Conservation (phyloP, 73 alveolate species). For the Stentor coeruleus region DNA sequence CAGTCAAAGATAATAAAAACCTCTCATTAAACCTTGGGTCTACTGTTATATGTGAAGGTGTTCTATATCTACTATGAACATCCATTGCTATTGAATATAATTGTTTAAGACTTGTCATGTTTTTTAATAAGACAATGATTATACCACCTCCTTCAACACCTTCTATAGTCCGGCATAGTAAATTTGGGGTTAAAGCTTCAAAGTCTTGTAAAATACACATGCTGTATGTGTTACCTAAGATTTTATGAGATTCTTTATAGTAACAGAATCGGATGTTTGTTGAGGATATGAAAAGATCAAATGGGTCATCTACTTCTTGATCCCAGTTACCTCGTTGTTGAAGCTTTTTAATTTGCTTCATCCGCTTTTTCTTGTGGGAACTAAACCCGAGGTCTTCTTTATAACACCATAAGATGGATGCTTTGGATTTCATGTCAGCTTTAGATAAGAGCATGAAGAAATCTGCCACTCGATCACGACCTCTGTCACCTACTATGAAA, state of each 20-base stretch:
- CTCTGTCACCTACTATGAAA: constrained; percentile 92
- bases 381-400: constrained; percentile 95
- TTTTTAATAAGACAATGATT: constrained; percentile 86
- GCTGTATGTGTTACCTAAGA: constrained; percentile 97
- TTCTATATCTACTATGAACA: constrained; percentile 92
- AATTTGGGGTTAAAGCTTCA: constrained; percentile 99
- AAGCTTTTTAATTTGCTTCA: constrained; percentile 89
- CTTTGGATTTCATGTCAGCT: constrained; percentile 80
- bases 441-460: constrained; percentile 90
- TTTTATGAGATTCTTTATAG: constrained; percentile 97
- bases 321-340: constrained; percentile 69
- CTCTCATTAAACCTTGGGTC: constrained; percentile 99
- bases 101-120: constrained; percentile 96
- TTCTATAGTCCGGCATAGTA: constrained; percentile 98
- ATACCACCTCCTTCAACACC: constrained; percentile 98
- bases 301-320: constrained; percentile 96
- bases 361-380: constrained; percentile 96
- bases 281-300: constrained; percentile 94
- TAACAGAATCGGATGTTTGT: constrained; percentile 98
- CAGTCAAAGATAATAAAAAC: constrained; percentile 82
- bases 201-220: constrained; percentile 96
- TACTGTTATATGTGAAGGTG: constrained; percentile 82
- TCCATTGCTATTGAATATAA: constrained; percentile 97
- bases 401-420: constrained; percentile 95
- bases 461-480: constrained; percentile 96